A percentile compares a stretch with the other conserved stretches of the same genome.
These are phyloP conservation scores for Alternaria postmessia DNA, from an alignment of 2,329 filamentous ascomycete genomes.

Conservation along the genomic window DNA sequence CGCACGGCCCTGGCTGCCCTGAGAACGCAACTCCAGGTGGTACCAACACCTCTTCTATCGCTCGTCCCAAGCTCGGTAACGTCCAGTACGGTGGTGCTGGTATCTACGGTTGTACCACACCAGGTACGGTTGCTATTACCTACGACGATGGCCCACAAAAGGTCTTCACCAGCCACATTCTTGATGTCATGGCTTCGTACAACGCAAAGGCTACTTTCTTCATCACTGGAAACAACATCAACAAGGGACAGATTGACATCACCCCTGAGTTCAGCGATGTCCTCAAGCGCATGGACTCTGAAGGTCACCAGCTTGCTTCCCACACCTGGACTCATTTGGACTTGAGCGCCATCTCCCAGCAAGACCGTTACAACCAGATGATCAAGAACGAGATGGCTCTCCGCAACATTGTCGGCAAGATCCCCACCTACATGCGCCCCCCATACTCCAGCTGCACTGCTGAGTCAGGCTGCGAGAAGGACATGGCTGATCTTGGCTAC, in stretches of 20 bases:
- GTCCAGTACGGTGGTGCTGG: constrained; percentile 65
- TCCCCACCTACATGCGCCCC: constrained; percentile 64
- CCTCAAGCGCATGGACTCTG: constrained; percentile 63
- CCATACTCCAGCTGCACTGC: constrained; percentile 59
- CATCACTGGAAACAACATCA: constrained; percentile 66
- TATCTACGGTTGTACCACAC: constrained; percentile 62
- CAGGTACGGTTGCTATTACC: constrained; percentile 70
- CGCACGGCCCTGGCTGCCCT: constrained; percentile 68
- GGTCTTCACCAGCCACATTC: constrained; percentile 66
- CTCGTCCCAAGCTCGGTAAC: constrained; percentile 62
- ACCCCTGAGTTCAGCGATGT: constrained; percentile 57
- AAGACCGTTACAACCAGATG: constrained; percentile 59
- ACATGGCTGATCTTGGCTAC: constrained; percentile 61
- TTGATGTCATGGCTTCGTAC: constrained; percentile 68
- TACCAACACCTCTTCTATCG: constrained; percentile 62
- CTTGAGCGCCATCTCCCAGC: constrained; percentile 54
- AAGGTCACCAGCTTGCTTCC: constrained; percentile 68
- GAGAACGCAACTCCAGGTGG: constrained; percentile 65
- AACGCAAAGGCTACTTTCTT: constrained; percentile 74
- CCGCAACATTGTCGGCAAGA: constrained; percentile 63
- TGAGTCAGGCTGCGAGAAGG: constrained; percentile 45
- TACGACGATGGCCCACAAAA: constrained; percentile 71
- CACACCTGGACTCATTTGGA: constrained; percentile 66
- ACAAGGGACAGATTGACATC: constrained; percentile 65
- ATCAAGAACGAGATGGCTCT: constrained; percentile 64